Evolutionary conservation across 768 basidiomycete species (phyloP).

Genomic region (Kwoniella dejecticola): DNA sequence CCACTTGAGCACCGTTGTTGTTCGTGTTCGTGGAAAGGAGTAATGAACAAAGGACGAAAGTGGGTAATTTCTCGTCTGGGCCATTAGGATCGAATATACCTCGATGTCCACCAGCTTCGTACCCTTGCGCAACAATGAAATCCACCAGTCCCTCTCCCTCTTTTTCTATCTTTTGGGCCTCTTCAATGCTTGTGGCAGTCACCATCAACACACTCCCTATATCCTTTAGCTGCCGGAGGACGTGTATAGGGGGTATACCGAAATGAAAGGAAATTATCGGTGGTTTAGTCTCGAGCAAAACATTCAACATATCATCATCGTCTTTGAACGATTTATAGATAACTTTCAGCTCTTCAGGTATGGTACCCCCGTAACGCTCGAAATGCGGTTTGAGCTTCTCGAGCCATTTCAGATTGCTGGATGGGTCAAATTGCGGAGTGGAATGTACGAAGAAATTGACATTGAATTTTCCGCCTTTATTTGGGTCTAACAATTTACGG

Average conservation of each 20-base stretch:
- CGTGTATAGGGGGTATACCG: constrained; percentile 29
- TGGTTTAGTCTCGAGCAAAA: constrained; percentile 30
- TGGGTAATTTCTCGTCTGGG: constrained; percentile 33
- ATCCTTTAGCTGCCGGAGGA: constrained; percentile 24
- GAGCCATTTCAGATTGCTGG: constrained; percentile 28
- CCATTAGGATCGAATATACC: constrained; percentile 37
- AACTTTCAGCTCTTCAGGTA: constrained; percentile 24
- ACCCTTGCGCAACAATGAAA: constrained; percentile 45
- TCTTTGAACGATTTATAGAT: constrained; percentile 41
- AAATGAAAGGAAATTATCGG: constrained; percentile 48
- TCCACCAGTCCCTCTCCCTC: constrained; percentile 27
- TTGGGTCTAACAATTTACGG: constrained; percentile 16
- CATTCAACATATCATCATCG: constrained; percentile 30
- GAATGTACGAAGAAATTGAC: constrained; percentile 49
- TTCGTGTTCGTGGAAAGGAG: constrained; percentile 7
- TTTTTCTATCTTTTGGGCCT: constrained; percentile 21
- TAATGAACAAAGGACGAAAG: constrained; percentile 26
- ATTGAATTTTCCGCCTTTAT: constrained; percentile 29
- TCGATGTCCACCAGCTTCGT: constrained; percentile 46
- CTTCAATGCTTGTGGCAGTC: constrained; percentile 36
- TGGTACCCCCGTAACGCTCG: constrained; percentile 6
- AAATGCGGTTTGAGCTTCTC: constrained; percentile 28
- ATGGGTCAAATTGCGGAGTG: neutral
- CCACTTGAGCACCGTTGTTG: no score
- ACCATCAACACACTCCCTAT: constrained; percentile 29